A percentile compares a stretch with the other conserved stretches of the same genome.
Conservation (phyloP, 768 basidiomycete genomes). For the Mycena rosella region DNA sequence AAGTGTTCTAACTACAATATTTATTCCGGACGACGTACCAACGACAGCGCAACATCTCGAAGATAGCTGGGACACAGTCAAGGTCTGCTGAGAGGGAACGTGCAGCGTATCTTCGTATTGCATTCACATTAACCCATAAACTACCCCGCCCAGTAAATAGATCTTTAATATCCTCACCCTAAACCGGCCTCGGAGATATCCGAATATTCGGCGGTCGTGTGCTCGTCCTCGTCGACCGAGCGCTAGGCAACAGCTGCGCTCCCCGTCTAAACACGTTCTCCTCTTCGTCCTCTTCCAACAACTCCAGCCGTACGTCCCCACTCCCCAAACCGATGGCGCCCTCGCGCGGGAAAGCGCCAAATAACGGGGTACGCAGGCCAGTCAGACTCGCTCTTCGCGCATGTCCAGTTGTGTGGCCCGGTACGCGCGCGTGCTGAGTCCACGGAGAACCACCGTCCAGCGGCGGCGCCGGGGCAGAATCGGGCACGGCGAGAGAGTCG, state of each 20-base stretch:
- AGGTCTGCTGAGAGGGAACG: conserved; percentile 6
- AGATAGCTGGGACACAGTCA: not conserved
- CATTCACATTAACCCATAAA: not conserved
- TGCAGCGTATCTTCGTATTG: conserved; percentile 7
- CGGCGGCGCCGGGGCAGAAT: conserved; percentile 42
- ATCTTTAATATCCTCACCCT: not conserved
- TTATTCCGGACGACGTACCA: conserved; percentile 7
- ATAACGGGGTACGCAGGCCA: conserved; percentile 70
- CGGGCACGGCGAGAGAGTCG: not conserved
- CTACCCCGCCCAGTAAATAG: not conserved
- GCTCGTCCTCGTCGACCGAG: too few species aligned
- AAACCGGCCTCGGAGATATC: conserved; percentile 22
- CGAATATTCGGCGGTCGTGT: conserved; percentile 6
- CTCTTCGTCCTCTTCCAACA: conserved; percentile 67
- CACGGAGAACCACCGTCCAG: conserved; percentile 49
- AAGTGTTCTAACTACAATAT: too few species aligned
- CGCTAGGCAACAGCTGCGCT: not conserved
- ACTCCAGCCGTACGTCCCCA: conserved; percentile 68
- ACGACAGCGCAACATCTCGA: conserved; percentile 8
- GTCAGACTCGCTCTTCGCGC: conserved; percentile 63
- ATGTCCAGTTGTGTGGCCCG: conserved; percentile 40
- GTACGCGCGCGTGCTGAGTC: conserved; percentile 56
- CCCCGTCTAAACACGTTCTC: not conserved
- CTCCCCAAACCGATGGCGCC: conserved; percentile 31
- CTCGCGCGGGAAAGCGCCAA: conserved; percentile 61